Evolutionary conservation across 768 basidiomycete species (phyloP).

Genomic region (Phallus indusiatus): DNA sequence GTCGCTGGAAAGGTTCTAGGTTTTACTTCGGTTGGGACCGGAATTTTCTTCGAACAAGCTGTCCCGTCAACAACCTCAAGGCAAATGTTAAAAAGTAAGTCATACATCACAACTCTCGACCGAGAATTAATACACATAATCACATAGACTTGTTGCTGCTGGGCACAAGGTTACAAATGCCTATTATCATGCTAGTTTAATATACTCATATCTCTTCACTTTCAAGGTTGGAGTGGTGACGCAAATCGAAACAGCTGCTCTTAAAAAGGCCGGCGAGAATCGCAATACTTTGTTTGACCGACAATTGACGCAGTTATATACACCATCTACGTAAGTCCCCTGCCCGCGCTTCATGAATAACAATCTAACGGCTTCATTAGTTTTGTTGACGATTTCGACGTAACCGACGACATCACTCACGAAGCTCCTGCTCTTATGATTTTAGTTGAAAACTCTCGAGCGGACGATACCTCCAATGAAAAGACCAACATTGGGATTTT

Average conservation of each 20-base stretch:
- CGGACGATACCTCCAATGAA: constrained; percentile 35
- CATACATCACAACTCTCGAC: neutral
- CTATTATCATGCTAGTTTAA: neutral
- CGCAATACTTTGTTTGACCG: constrained; percentile 66
- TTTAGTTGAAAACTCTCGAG: constrained; percentile 47
- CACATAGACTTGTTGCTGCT: constrained; percentile 53
- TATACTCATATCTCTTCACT: neutral
- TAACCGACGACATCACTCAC: constrained; percentile 23
- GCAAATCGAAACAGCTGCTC: constrained; percentile 80
- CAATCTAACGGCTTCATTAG: constrained; percentile 29
- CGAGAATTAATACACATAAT: neutral
- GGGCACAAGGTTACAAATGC: constrained; percentile 56
- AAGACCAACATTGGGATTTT: constrained; percentile 57
- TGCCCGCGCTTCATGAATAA: constrained; percentile 5
- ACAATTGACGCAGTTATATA: constrained; percentile 69
- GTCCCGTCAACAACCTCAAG: constrained; percentile 59
- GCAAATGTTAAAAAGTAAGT: constrained; percentile 69
- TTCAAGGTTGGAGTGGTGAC: constrained; percentile 51
- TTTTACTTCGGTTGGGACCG: constrained; percentile 64
- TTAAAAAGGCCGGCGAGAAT: constrained; percentile 77
- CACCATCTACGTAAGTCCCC: constrained; percentile 67
- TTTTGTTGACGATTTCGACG: constrained; percentile 58
- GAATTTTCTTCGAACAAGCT: constrained; percentile 67
- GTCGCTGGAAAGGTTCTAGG: constrained; percentile 69
- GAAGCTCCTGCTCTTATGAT: constrained; percentile 66